Conservation (phyloP, 768 basidiomycete species). For the Trametes maxima region DNA sequence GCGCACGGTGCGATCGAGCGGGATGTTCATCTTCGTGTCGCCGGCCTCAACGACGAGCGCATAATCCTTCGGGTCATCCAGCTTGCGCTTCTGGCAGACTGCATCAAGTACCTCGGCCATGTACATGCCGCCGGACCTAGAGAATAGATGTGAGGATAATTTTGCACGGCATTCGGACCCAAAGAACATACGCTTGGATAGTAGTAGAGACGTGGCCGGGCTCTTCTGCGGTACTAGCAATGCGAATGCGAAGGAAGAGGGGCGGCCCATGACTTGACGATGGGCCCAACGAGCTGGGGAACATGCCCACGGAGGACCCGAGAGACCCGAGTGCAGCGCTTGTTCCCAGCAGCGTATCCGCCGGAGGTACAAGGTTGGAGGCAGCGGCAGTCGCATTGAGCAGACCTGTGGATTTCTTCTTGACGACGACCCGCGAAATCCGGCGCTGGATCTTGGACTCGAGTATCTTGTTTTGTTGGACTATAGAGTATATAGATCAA, state of each 20-base stretch:
- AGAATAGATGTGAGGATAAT: neutral
- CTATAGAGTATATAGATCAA: constrained; percentile 31
- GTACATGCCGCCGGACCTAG: constrained; percentile 88
- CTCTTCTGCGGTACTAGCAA: constrained; percentile 74
- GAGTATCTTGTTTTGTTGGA: constrained; percentile 77
- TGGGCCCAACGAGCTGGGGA: constrained; percentile 71
- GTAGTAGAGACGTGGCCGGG: constrained; percentile 87
- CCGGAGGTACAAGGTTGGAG: constrained; percentile 41
- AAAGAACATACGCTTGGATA: constrained; percentile 78
- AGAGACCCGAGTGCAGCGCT: constrained; percentile 42
- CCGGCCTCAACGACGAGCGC: constrained; percentile 66
- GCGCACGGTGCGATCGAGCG: constrained; percentile 94
- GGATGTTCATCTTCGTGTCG: constrained; percentile 75
- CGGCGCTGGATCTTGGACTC: constrained; percentile 83
- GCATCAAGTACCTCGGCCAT: constrained; percentile 94
- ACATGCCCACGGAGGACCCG: constrained; percentile 36
- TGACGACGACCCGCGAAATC: constrained; percentile 69
- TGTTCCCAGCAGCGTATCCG: constrained; percentile 41
- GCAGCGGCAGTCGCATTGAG: constrained; percentile 34
- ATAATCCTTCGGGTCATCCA: constrained; percentile 76
- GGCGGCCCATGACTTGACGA: constrained; percentile 76
- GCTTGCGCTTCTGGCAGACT: constrained; percentile 70
- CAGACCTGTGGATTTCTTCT: constrained; percentile 56
- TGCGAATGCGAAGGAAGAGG: constrained; percentile 79
- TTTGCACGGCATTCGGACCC: neutral